These are phyloP conservation scores for Stemphylium vesicarium DNA, from an alignment of 2,329 filamentous ascomycete genomes.

Conservation along the genomic window DNA sequence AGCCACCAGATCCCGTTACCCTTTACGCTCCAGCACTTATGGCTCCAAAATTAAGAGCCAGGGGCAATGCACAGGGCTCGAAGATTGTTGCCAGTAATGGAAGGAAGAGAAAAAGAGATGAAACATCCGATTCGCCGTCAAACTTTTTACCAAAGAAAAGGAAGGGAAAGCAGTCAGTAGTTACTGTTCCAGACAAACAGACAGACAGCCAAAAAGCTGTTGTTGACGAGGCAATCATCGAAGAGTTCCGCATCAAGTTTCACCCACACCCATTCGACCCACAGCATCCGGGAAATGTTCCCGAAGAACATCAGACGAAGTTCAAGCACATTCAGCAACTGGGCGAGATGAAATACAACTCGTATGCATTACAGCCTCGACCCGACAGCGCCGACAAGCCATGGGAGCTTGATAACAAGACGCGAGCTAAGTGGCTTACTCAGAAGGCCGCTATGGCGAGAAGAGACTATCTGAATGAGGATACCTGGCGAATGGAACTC, in stretches of 20 bases:
- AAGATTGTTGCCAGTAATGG: not conserved
- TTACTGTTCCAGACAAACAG: not conserved
- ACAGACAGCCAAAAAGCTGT: not conserved
- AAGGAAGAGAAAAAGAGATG: constrained; percentile 1
- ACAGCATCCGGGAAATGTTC: constrained; percentile 8
- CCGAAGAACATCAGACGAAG: constrained; percentile 14
- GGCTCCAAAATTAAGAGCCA: not conserved
- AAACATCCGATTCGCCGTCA: not conserved
- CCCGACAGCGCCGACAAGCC: constrained; percentile 11
- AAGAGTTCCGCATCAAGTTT: constrained; percentile 5
- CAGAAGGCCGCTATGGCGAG: not conserved
- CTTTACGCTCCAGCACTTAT: not conserved
- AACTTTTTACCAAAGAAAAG: not conserved
- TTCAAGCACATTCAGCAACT: constrained; percentile 20
- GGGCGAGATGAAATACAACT: constrained; percentile 9
- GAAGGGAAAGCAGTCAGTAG: not conserved
- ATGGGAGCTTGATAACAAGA: constrained; percentile 20
- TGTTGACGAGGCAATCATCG: not conserved
- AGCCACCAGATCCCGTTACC: not conserved
- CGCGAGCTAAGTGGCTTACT: constrained; percentile 7
- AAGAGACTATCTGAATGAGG: constrained; percentile 16
- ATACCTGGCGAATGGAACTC: constrained; percentile 16
- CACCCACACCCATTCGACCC: not conserved
- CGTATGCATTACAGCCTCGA: constrained; percentile 12
- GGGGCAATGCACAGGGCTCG: not conserved